phyloP scores from a whole-genome alignment of 2,329 filamentous ascomycete genomes.

The Dactylellina leptospora region DNA sequence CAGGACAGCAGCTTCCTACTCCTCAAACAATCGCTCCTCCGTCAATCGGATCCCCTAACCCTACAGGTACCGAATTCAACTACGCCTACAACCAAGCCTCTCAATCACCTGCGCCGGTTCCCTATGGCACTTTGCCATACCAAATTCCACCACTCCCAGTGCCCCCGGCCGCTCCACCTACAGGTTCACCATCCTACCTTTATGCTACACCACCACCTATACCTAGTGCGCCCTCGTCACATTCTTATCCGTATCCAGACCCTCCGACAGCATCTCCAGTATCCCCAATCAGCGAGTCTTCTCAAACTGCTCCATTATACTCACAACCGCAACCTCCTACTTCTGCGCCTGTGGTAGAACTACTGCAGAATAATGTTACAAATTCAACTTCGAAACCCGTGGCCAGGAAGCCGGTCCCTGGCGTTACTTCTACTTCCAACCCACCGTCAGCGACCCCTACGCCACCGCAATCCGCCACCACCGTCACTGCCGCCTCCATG shows the following conservation, averaged over 20 bases:
- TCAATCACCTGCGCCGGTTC: slow-evolving; percentile 11
- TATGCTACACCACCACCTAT: slow-evolving; percentile 4
- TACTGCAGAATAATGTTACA: background rate
- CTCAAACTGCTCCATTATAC: slow-evolving; percentile 7
- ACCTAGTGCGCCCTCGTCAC: slow-evolving; percentile 6
- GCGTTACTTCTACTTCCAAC: background rate
- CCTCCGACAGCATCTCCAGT: slow-evolving; percentile 25
- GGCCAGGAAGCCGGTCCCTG: slow-evolving; percentile 35
- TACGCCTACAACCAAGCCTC: slow-evolving; percentile 21
- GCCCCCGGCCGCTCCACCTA: slow-evolving; percentile 37
- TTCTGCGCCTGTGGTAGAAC: slow-evolving; percentile 1
- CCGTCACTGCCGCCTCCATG: background rate
- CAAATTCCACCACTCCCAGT: slow-evolving; percentile 40
- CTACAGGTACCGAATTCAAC: background rate
- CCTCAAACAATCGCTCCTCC: slow-evolving; percentile 5
- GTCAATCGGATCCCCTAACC: slow-evolving; percentile 16
- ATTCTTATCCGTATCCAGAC: slow-evolving; percentile 8
- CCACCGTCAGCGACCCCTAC: slow-evolving; percentile 13
- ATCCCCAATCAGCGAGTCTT: slow-evolving; percentile 29
- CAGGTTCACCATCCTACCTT: slow-evolving; percentile 16
- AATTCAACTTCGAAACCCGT: slow-evolving; percentile 12
- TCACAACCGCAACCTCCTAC: slow-evolving; percentile 18
- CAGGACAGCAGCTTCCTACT: slow-evolving; percentile 31
- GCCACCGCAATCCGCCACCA: background rate
- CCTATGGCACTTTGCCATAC: slow-evolving; percentile 25